Evolutionary conservation across 108 stramenopile species (phyloP).

Genomic region (Nitzschia sp.): DNA sequence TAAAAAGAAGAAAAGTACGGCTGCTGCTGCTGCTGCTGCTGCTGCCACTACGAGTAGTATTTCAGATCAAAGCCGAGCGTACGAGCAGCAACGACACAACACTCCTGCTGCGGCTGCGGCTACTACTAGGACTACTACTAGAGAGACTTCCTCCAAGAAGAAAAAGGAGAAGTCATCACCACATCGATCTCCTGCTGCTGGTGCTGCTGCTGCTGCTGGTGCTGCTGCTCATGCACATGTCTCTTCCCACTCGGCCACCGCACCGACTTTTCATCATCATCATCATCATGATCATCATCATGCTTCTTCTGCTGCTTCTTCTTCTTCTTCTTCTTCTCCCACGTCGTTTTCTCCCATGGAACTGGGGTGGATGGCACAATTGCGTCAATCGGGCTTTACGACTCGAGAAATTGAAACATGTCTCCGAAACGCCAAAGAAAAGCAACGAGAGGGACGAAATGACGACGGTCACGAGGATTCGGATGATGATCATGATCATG

Average conservation of each 20-base stretch:
- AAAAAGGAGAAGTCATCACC: no score
- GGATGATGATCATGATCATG: neutral
- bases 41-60: neutral
- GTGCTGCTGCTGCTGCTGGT: neutral
- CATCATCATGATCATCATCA: neutral
- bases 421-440: neutral
- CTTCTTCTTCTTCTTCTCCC: no score
- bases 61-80: no score
- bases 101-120: neutral
- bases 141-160: neutral
- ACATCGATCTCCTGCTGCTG: neutral
- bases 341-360: no score
- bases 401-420: neutral
- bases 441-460: neutral
- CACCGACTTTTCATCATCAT: neutral
- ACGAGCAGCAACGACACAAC: neutral
- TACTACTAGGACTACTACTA: neutral
- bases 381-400: no score
- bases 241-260: neutral
- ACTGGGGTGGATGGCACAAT: no score
- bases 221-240: neutral
- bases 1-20: neutral
- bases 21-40: neutral
- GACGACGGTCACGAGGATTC: neutral
- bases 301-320: neutral